phyloP scores from a whole-genome alignment of 441 rosid genomes.

The Adansonia grandidieri region DNA sequence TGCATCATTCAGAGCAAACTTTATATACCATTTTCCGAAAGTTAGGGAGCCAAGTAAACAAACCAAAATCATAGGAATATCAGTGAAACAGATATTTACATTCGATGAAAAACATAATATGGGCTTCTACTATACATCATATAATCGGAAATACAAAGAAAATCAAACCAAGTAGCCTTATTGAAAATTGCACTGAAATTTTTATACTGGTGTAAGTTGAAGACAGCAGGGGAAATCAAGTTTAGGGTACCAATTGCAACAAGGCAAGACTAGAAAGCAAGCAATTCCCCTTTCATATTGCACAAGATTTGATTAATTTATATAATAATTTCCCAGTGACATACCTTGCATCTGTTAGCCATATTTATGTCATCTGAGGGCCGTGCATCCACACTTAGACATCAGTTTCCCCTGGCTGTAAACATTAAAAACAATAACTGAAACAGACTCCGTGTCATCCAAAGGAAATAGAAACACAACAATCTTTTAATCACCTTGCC shows the following conservation, averaged over 20 bases:
- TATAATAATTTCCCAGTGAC: not conserved
- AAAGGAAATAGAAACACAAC: slow-evolving; percentile 19
- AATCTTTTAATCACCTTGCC: slow-evolving; percentile 60
- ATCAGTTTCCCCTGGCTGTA: slow-evolving; percentile 70
- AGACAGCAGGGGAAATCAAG: not conserved
- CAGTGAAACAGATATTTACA: no score
- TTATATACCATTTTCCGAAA: not conserved
- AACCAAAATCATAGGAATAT: not conserved
- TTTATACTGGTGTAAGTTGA: slow-evolving; percentile 14
- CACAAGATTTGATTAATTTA: not conserved
- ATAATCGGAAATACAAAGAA: slow-evolving; percentile 2
- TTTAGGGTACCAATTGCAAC: not conserved
- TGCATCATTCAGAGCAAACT: not conserved
- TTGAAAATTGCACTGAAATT: not conserved
- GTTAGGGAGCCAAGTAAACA: not conserved
- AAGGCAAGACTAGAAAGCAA: not conserved
- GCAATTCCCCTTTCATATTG: slow-evolving; percentile 2
- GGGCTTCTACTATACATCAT: not conserved
- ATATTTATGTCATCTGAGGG: slow-evolving; percentile 91
- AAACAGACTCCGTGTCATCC: slow-evolving; percentile 16
- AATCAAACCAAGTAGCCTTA: not conserved
- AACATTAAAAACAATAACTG: slow-evolving; percentile 23
- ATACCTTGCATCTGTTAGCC: slow-evolving; percentile 82
- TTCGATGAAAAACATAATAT: no score
- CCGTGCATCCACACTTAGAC: slow-evolving; percentile 65